Evolutionary conservation across 805 yeast species (phyloP).

Genomic region (Zygotorulaspora danielsina): DNA sequence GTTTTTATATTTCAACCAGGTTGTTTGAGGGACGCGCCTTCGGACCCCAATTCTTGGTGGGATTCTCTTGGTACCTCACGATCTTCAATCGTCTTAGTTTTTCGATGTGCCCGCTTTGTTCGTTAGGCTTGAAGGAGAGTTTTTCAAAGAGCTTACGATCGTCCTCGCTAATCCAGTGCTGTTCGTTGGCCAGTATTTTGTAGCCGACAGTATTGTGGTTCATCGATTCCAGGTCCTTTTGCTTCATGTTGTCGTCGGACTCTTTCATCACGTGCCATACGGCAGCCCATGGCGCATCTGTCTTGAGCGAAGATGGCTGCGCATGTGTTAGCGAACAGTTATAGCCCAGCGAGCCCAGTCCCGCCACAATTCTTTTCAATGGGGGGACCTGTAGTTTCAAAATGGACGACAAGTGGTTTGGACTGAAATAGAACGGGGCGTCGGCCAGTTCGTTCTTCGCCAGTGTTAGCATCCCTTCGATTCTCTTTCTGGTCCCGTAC

Average conservation of each 20-base stretch:
- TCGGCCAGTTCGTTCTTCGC: constrained; percentile 65
- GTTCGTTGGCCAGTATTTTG: constrained; percentile 45
- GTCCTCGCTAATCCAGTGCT: constrained; percentile 19
- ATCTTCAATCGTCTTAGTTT: constrained; percentile 69
- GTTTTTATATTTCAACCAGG: neutral
- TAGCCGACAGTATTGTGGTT: constrained; percentile 54
- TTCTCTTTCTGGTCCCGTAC: constrained; percentile 78
- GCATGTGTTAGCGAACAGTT: constrained; percentile 87
- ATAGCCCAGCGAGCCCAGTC: constrained; percentile 79
- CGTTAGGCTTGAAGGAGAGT: constrained; percentile 57
- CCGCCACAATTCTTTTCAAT: constrained; percentile 64
- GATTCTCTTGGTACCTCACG: constrained; percentile 87
- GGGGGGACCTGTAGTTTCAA: constrained; percentile 84
- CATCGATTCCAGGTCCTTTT: constrained; percentile 40
- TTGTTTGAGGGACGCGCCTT: constrained; percentile 60
- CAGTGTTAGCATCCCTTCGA: constrained; percentile 87
- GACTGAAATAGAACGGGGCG: constrained; percentile 77
- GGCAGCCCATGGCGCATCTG: constrained; percentile 80
- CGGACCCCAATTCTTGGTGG: constrained; percentile 97
- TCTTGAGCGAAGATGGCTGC: constrained; percentile 76
- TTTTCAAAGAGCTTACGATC: constrained; percentile 14
- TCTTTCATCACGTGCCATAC: constrained; percentile 69
- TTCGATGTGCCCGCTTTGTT: constrained; percentile 53
- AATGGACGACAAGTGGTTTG: constrained; percentile 69
- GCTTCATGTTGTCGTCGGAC: constrained; percentile 46